These are phyloP conservation scores for Leccinum longicurvipes DNA, from an alignment of 768 basidiomycete species.

Conservation along the genomic window DNA sequence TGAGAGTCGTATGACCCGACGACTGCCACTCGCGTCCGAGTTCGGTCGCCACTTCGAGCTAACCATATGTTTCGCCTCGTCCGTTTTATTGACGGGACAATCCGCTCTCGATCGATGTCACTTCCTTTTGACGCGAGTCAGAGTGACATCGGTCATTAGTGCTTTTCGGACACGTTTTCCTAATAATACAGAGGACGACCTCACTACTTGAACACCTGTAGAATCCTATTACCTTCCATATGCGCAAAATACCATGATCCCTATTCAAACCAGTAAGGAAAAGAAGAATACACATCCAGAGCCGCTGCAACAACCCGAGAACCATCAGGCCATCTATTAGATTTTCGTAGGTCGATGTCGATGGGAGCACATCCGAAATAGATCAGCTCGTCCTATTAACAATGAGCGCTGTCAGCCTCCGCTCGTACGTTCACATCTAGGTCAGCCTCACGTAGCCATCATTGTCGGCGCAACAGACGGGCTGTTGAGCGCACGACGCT, in stretches of 20 bases:
- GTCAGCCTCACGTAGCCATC: constrained; percentile 8
- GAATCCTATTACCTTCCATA: not conserved
- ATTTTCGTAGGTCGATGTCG: not conserved
- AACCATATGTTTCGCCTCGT: too few species aligned
- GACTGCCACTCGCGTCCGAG: too few species aligned
- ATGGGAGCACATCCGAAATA: constrained; percentile 13
- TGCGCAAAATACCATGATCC: not conserved
- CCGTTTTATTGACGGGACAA: too few species aligned
- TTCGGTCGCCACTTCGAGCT: too few species aligned
- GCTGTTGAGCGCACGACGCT: constrained; percentile 5
- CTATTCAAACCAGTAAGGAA: not conserved
- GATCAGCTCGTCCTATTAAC: constrained; percentile 6
- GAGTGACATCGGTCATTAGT: too few species aligned
- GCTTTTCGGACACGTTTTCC: too few species aligned
- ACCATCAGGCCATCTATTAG: not conserved
- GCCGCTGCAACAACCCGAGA: not conserved
- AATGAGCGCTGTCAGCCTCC: not conserved
- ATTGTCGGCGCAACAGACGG: constrained; percentile 16
- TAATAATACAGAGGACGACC: not conserved
- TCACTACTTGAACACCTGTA: not conserved
- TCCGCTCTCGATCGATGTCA: too few species aligned
- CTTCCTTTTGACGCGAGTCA: too few species aligned
- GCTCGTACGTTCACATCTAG: not conserved
- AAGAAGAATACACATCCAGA: not conserved
- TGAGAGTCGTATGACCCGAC: too few species aligned